Evolutionary conservation across 176 grass and related monocot species (phyloP), one percentile per base, ranked within the genome.

Genomic region (Oryza officinalis): DNA sequence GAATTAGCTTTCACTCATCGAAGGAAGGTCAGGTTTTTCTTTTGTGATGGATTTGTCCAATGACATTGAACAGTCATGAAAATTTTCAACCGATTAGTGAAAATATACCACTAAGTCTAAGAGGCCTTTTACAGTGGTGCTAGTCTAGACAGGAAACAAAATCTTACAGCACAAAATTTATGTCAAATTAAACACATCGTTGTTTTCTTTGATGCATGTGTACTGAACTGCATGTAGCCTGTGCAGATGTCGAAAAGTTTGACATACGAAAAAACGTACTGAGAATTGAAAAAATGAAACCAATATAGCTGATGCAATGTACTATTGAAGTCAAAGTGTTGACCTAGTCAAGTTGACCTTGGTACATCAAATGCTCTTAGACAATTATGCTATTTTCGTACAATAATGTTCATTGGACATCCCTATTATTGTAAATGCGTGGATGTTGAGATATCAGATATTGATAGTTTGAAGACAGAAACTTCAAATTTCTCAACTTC

Each of bases 261-360:
- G 59, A 67, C 20, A 28, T 15, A 8, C 20, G 18, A 9, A 57
- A 79, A 57, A n/a, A 57, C 4, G 28, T 23, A 30, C 40, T 10
- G 17, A 15, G 18, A 47, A 69, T 26, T 80, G 33, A 15, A 20
- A 68, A 10, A 27, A 44, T 28, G n/a, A 40, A 20, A 37, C 33
- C 69, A n/a, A 38, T 80, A 75, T 80, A 75, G 32, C 3, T 63
- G 8, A 37, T 1, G 47, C 46, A 75, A 33, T 47, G 77, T 47
- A 41, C 18, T 41, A 63, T 9, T 43, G 30, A 80, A 80, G 61
- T 80, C 87, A 59, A 74, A 12, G 1, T 61, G 84, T 69, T 67
- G 63, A 63, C 61, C 47, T 31, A 32, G 77, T 63, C 70, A 85
- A 71, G 77, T 45, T 76, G 81, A 76, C 82, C 47, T 50, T 74